These are phyloP conservation scores for Geotrichum siamense DNA, from an alignment of 1,139 yeast genomes.

Conservation along the genomic window DNA sequence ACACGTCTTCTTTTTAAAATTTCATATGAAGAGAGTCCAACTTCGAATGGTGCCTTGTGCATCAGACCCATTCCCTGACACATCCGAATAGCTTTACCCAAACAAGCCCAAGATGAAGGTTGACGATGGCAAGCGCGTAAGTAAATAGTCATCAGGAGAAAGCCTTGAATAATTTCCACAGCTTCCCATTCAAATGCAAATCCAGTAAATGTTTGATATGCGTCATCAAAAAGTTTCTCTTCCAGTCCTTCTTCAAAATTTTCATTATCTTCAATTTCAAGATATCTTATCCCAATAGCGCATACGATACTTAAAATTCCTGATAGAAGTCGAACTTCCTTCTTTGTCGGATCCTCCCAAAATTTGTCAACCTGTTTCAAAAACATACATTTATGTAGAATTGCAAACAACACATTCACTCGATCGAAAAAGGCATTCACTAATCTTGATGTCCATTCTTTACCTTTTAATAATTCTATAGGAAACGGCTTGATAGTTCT, in stretches of 20 bases:
- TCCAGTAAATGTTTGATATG: slow-evolving; percentile 42
- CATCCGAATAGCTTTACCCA: slow-evolving; percentile 50
- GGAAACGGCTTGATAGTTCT: slow-evolving; percentile 36
- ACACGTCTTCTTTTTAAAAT: slow-evolving; percentile 45
- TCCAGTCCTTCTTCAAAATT: slow-evolving; percentile 40
- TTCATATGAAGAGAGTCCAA: slow-evolving; percentile 38
- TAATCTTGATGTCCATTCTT: slow-evolving; percentile 20
- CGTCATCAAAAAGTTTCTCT: slow-evolving; percentile 47
- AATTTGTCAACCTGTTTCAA: slow-evolving; percentile 45
- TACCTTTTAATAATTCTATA: slow-evolving; percentile 1
- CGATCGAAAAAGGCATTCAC: slow-evolving; percentile 43
- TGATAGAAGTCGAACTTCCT: slow-evolving; percentile 40
- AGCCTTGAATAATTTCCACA: slow-evolving; percentile 55
- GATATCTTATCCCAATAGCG: slow-evolving; percentile 48
- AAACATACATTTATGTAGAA: slow-evolving; percentile 50
- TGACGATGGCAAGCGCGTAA: slow-evolving; percentile 53
- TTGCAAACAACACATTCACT: slow-evolving; percentile 49
- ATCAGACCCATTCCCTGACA: slow-evolving; percentile 50
- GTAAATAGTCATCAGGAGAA: slow-evolving; percentile 51
- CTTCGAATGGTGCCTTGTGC: slow-evolving; percentile 24
- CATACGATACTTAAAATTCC: slow-evolving; percentile 48
- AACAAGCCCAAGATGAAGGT: slow-evolving; percentile 46
- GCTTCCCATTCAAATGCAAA: slow-evolving; percentile 63
- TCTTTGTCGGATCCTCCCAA: slow-evolving; percentile 22
- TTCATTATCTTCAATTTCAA: slow-evolving; percentile 39